Percentiles rank a stretch among this genome's conserved stretches.
phyloP scores from a whole-genome alignment of 1,284 basidiomycete species.

The Sporisorium scitamineum region DNA sequence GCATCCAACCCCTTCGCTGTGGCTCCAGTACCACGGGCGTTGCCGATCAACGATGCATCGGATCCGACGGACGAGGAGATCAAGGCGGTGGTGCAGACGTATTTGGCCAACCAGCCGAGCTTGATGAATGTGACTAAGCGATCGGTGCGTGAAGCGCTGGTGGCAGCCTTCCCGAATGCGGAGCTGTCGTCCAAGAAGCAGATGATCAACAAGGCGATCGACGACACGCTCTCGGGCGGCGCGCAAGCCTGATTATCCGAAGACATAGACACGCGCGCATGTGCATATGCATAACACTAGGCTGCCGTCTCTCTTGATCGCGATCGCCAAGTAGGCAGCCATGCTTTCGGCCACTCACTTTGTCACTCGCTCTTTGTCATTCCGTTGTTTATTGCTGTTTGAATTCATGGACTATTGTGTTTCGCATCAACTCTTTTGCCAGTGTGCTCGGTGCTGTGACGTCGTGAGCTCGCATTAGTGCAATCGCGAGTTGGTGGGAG shows the following conservation, averaged over 20 bases:
- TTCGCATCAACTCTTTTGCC: background rate
- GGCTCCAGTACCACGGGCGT: slow-evolving; percentile 14
- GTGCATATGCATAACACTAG: background rate
- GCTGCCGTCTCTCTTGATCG: background rate
- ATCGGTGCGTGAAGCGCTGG: slow-evolving; percentile 62
- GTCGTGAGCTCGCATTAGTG: background rate
- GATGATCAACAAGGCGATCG: slow-evolving; percentile 65
- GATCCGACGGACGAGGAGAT: slow-evolving; percentile 64
- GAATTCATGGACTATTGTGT: slow-evolving; percentile 22
- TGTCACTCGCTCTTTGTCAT: background rate
- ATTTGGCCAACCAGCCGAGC: slow-evolving; percentile 65
- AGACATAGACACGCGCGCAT: background rate
- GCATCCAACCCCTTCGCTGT: slow-evolving; percentile 52
- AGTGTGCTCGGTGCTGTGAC: background rate
- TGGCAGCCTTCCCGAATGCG: slow-evolving; percentile 66
- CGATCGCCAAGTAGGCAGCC: too few species aligned
- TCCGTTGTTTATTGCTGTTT: slow-evolving; percentile 2
- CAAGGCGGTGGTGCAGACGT: slow-evolving; percentile 54
- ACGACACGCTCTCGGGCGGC: slow-evolving; percentile 63
- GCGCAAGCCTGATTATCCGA: slow-evolving; percentile 32
- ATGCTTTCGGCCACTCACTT: too few species aligned
- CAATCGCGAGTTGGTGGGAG: background rate
- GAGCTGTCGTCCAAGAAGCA: slow-evolving; percentile 56
- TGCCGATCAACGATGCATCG: slow-evolving; percentile 44
- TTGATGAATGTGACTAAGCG: slow-evolving; percentile 68